Base-by-base conservation (phyloP, 2,329 filamentous ascomycete genomes). In the Fusarium xylarioides region DNA sequence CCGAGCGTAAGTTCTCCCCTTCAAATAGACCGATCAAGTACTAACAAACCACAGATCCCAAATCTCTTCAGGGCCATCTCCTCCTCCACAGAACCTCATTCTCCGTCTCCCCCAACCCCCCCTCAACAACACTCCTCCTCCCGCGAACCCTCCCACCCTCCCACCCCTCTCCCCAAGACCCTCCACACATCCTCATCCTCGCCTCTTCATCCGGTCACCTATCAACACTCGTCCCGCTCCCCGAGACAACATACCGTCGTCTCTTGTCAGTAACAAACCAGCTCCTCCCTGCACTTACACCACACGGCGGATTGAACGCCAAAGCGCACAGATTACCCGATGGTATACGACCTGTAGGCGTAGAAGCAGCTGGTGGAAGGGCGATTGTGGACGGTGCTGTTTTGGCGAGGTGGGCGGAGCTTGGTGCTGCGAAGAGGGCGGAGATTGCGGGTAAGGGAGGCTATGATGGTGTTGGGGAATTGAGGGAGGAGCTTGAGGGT, bases 1-100 rank as follows among this genome's bases (percentile, higher is more conserved):
- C 96, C 2, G 95, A 98, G 79, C 93, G 94, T 96, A 86, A 82
- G 92, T 88, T 49, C 49, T 34, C 30, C 2, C 11, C 23, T 4
- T 46, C 18, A 3, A 12, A 3, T 11, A 21, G 2, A 19, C 11
- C 28, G 23, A 19, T 19, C 0, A 19, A 10, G 8, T 19, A 53
- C 77, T 82, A 74, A 83, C 75, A 49, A 43, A 43, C 5, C 4
- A 62, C 75, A 97, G 95, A 98, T 79, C 95, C 95, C 21, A 97
- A 97, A 85, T 97, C 95, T 11, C 90, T 97, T 38, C 93, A 95
- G 64, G 96, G 96, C 54, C 92, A 95, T 77, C 90, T 95, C 44
- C 89, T 99, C 30, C 88, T 99, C 12, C 94, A 95, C 81, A 91
- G 93, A 67, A 94, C 93, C 59, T 93, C 94, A 66, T 98, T 99